Base-by-base conservation (phyloP, 805 yeast species). In the Pichia exigua region DNA sequence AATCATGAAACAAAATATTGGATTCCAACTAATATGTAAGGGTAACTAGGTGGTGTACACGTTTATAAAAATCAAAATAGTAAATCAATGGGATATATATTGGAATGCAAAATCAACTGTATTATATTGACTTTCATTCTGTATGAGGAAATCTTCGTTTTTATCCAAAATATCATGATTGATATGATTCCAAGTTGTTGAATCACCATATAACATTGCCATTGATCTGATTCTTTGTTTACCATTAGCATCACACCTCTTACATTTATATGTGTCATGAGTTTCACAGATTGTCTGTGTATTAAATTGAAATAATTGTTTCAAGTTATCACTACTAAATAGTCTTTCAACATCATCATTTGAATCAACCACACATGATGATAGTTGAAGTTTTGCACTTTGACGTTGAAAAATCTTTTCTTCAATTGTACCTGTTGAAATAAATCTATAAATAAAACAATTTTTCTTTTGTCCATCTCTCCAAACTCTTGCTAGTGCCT, bases 381-480 rank as follows among this genome's bases (percentile, higher is more conserved):
- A 87, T 42, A 94, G 71, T 47, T 95, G 87, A 70, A 92, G 77
- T 62, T 94, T 94, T 86, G 94, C 91, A 4, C 95, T 83, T 65
- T 94, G 99, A 50, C 99, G 74, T 70, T 94, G 99, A 68, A 87
- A 89, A 35, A 94, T 94, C 67, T 94, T 94, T 62, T 92, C 99
- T 62, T 92, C 99, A 49, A 92, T 94, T 1, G 96, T 82, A 13
- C 99, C 99, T 0, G 98, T 90, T 8, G 95, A 79, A 52, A 92
- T 91, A 59, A 94, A 91, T 59, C 99, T 75, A 67, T 94, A 94
- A 42, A 92, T 94, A 62, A 85, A 92, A 71, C 99, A 94, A 66
- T 87, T 96, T 67, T 92, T 94, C 74, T 87, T 92, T 64, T 92
- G 99, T 0, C 99, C 99, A 70, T 94, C 99, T 75, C 99, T 82